Base-by-base conservation (phyloP, 164 flowering plant species). In the Aristolochia fimbriata region DNA sequence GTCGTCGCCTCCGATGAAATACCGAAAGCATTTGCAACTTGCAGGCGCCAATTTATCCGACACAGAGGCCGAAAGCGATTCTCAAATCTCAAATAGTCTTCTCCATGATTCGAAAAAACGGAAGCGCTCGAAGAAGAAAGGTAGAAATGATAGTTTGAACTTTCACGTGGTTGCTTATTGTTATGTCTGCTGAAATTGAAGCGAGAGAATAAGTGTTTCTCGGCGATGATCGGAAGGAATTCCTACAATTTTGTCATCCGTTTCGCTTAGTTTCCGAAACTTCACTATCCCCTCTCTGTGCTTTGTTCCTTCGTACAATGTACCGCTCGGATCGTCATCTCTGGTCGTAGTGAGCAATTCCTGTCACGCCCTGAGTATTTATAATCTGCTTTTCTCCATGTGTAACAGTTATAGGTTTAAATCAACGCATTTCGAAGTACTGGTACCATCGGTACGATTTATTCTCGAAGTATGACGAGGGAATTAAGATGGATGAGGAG, bases 401-500 rank as follows among this genome's bases (percentile, higher is more conserved):
- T 8, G 3, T 15, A 17, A 24, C 21, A 56, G 45, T 21, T 12
- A 43, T 16, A 53, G 55, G 65, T 8, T 22, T 20, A 6, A 41
- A 23, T 55, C 83, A 76, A 31, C 65, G 68, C 13, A 74, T 79
- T 50, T 41, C 51, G 30, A 81, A 81, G 74, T 81, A 79, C 52
- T 81, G 83, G 86, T 21, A 53, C 17, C 83, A 74, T 47, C 61
- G 88, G 17, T 77, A 80, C 55, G 57, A 66, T 65, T 74, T 83
- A 5, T 83, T 83, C 67, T 77, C 82, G 6, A 76, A 60, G 56
- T 81, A 74, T 45, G 83, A 83, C 46, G 68, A 75, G 15, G 88
- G 88, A 15, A 70, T 83, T 43, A 20, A 65, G 72, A 55, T 83
- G 75, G 88, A 83, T 31, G 88, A 83, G 57, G 83, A 83, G 70